Percentiles rank a stretch among this genome's conserved stretches.
These are phyloP conservation scores for Fusarium foetens DNA, from an alignment of 2,329 filamentous ascomycete species.

Conservation along the genomic window DNA sequence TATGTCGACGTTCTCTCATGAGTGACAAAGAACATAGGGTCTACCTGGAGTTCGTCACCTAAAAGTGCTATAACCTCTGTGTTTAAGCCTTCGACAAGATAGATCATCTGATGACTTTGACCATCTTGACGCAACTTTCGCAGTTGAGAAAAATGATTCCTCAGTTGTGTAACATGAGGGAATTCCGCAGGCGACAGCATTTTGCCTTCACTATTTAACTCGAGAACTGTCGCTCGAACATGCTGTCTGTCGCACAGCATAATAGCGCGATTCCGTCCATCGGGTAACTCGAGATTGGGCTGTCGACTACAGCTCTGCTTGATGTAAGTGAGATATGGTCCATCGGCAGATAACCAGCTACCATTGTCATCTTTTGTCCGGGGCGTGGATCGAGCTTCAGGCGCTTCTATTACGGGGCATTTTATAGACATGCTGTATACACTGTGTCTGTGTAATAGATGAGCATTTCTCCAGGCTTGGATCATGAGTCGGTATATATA, in stretches of 20 bases:
- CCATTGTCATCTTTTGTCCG: neutral
- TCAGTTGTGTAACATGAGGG: neutral
- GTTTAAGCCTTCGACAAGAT: conserved; percentile 3
- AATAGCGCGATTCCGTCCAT: conserved; percentile 4
- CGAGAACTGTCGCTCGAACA: neutral
- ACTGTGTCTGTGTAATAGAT: neutral
- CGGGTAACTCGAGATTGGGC: neutral
- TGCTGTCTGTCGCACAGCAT: neutral
- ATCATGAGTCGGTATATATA: neutral
- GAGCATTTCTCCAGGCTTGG: neutral
- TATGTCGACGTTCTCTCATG: conserved; percentile 9
- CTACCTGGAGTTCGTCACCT: neutral
- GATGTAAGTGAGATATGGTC: neutral
- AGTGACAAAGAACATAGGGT: conserved; percentile 7
- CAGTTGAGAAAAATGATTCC: neutral
- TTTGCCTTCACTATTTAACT: neutral
- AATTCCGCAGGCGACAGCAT: neutral
- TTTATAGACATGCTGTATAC: neutral
- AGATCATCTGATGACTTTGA: neutral
- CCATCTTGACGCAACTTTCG: neutral
- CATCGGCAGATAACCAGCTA: neutral
- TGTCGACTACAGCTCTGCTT: conserved; percentile 3
- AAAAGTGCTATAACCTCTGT: neutral
- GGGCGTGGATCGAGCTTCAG: neutral
- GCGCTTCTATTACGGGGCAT: neutral